phyloP scores from a whole-genome alignment of 2,329 filamentous ascomycete genomes.

The Dothidotthia symphoricarpi region DNA sequence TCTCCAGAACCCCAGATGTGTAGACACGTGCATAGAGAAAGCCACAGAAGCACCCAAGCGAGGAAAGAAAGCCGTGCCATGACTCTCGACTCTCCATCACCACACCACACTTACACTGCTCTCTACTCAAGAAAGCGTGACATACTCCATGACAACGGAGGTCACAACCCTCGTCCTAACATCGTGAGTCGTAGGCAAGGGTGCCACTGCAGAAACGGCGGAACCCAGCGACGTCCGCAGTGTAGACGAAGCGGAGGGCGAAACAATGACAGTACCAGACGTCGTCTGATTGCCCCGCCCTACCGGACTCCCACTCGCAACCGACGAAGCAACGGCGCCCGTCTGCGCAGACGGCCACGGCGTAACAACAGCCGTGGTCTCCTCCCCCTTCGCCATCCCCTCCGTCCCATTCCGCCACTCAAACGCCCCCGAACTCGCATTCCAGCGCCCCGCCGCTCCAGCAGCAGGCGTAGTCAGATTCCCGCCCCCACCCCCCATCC shows the following conservation, averaged over 20 bases:
- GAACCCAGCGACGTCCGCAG: not conserved
- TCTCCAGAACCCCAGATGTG: too few relatives aligned
- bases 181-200: constrained; percentile 4
- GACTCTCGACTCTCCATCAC: too few relatives aligned
- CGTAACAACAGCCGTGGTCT: constrained; percentile 7
- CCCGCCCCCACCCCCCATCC: constrained; percentile 15
- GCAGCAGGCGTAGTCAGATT: constrained; percentile 13
- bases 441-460: constrained; percentile 11
- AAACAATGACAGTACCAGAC: too few relatives aligned
- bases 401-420: constrained; percentile 9
- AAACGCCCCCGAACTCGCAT: constrained; percentile 11
- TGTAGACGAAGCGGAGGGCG: not conserved
- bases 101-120: too few relatives aligned
- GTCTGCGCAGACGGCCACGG: constrained; percentile 42
- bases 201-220: not conserved
- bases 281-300: too few relatives aligned
- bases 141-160: constrained; percentile 16
- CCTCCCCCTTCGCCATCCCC: not conserved
- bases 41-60: too few relatives aligned
- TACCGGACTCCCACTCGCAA: not conserved
- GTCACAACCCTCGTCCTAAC: constrained; percentile 15
- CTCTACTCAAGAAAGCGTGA: too few relatives aligned
- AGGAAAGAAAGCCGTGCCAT: too few relatives aligned
- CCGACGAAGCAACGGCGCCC: constrained; percentile 53
- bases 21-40: too few relatives aligned